Evolutionary conservation across 1,284 basidiomycete species (phyloP).

Genomic region (Malassezia furfur): DNA sequence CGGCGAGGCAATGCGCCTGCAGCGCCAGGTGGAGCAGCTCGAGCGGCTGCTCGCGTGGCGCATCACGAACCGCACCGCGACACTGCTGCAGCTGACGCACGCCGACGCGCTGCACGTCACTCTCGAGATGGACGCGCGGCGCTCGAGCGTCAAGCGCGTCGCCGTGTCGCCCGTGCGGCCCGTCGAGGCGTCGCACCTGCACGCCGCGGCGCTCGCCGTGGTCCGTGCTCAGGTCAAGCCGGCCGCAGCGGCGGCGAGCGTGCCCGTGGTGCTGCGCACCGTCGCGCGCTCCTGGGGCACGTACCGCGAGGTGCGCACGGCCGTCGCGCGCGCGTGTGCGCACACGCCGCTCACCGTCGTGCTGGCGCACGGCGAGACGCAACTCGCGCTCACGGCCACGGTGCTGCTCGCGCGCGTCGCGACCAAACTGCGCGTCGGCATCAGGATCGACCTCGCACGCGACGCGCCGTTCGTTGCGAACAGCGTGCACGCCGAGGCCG

Average conservation of each 20-base stretch:
- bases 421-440: constrained; percentile 28
- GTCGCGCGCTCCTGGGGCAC: constrained; percentile 25
- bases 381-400: constrained; percentile 21
- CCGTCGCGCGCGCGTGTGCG: constrained; percentile 28
- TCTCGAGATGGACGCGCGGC: constrained; percentile 23
- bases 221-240: constrained; percentile 17
- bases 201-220: constrained; percentile 8
- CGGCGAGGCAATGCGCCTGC: constrained; percentile 34
- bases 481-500: constrained; percentile 22
- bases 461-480: constrained; percentile 21
- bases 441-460: constrained; percentile 23
- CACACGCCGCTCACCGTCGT: constrained; percentile 24
- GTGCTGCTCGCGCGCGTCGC: constrained; percentile 23
- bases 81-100: constrained; percentile 24
- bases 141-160: constrained; percentile 24
- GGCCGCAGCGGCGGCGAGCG: constrained; percentile 14
- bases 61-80: constrained; percentile 17
- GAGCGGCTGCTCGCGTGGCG: constrained; percentile 36
- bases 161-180: constrained; percentile 17
- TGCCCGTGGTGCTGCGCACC: constrained; percentile 19
- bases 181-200: constrained; percentile 6
- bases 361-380: constrained; percentile 15
- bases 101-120: constrained; percentile 26
- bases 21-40: constrained; percentile 30
- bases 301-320: constrained; percentile 23